Evolutionary conservation across 768 basidiomycete species (phyloP), one percentile per base, ranked within the genome.

Genomic region (Leucosporidium yakuticum): DNA sequence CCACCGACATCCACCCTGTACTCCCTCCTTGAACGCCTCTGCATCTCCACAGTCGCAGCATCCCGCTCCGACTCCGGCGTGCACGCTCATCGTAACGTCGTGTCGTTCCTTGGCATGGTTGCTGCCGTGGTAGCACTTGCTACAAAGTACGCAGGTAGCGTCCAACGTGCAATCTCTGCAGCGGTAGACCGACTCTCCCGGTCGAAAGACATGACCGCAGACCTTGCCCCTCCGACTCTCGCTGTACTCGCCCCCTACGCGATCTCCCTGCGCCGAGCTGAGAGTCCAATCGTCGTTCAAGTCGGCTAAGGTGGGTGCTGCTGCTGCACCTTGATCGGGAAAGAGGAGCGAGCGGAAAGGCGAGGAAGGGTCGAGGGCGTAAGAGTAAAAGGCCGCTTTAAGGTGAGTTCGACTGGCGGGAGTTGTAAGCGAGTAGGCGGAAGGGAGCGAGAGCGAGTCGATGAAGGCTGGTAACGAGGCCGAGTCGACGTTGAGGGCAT

Each of bases 11-110:
- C 87, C 86, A 77, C 91, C 94, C 19, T 81, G 78, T 21, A 89
- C 83, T 8, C 84, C 80, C 8, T 77, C 74, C 44, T 86, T 83
- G 92, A 93, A 98, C 2, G 91, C 90, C 75, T 95, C 89, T 29
- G 84, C 82, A 75, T 97, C 94, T 21, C 92, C 92, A 74, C 95
- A 97, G 79, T 97, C 93, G 76, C 96, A 99, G 73, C 90, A 93
- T 7, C 92, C 90, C 23, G 78, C 76, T 1, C 75, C 75, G 23
- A 77, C 77, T 11, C 92, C 89, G 0, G 89, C 87, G 73, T 96
- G 92, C 66, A 95, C 88, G 79, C 90, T 91, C 81, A 98, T 94
- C 67, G 88, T 88, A 74, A 97, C 86, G 71, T 91, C 95, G 80
- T 98, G 95, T 55, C 86, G 86, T 23, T 49, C 20, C n/a, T 47